Base-by-base conservation (phyloP, 2,329 filamentous ascomycete genomes). In the Emericellopsis cladophorae region DNA sequence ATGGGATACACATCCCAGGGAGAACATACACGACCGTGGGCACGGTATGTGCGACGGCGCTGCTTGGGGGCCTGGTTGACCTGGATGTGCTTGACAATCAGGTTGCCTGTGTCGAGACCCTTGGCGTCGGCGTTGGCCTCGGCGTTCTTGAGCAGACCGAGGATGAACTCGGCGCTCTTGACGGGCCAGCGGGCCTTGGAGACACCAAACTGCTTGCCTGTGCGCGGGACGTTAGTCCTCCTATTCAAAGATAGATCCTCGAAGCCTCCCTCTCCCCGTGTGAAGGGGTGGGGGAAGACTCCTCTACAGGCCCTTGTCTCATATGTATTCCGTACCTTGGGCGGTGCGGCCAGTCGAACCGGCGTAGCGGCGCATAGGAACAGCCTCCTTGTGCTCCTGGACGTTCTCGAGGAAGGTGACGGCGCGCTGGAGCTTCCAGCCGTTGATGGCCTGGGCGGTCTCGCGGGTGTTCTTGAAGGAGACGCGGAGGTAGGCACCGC, bases 401-500 rank as follows among this genome's bases (percentile, higher is more conserved):
- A 98, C 92, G 70, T 98, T 96, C 77, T 95, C 86, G 65, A 98
- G 86, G 82, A 94, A 98, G 65, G 81, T 81, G 57, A 95, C 73
- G 61, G 92, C 92, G 64, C 92, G 89, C 72, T 87, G 77, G 64
- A 96, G 67, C 78, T 95, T 95, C 88, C 88, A 95, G 72, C 90
- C 90, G 74, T 92, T 96, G 81, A 98, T 95, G 61, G 89, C 89
- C 78, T 96, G 92, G 53, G 93, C 92, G 55, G 90, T 95, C 79
- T 98, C 93, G 65, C 92, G 88, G 67, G 92, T 98, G 83, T 98
- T 98, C 84, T 98, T 98, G 86, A 95, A 98, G 59, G 86, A 94
- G 59, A 96, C 90, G 67, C 92, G 88, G 61, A 98, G 85, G 79
- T 96, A 98, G 67, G 89, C 88, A 71, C 93, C 92, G 72, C 92